Evolutionary conservation across 805 yeast species (phyloP), one percentile per base, ranked within the genome.

Genomic region (Wickerhamiella azymoides): DNA sequence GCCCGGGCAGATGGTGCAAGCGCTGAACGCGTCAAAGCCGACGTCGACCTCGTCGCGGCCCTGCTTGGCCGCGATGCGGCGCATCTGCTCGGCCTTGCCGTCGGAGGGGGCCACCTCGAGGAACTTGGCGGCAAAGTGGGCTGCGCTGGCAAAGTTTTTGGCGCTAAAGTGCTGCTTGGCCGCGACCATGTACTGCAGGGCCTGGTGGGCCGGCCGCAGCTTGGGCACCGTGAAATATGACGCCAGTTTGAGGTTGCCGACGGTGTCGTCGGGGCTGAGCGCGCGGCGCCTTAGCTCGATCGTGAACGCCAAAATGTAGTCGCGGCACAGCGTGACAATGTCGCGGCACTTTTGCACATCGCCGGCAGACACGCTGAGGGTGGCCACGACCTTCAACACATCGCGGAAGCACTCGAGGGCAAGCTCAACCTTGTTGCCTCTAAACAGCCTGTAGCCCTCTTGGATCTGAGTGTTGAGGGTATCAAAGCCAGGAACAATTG

Each of bases 161-260:
- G 80, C 72, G 61, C 82, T 84, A 73, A 84, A 86, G 35, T 92
- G 77, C 68, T 84, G 94, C 39, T 82, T 78, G 92, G 89, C 83
- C 35, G 99, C 98, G 47, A 86, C 95, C 62, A 85, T 93, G 56
- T 86, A 71, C 10, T 97, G 95, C 58, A 85, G 80, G 45, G 80
- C 76, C 49, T 81, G 76, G 64, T 92, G 98, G 7, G 81, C 80
- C 30, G 83, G 79, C 52, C 81, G 84, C 55, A 92, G 72, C 52
- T 81, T 75, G 24, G 88, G 80, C 59, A 76, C 79, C 11, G 98
- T 85, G 70, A 92, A 93, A 65, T 89, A 89, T 1, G 97, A 93
- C 5, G 98, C 97, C 54, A 92, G 69, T 64, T 92, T 97, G 59
- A 92, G 71, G 63, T 85, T 88, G 52, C 97, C 81, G 63, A 85